phyloP scores from a whole-genome alignment of 768 basidiomycete genomes.

The Suillus placidus region DNA sequence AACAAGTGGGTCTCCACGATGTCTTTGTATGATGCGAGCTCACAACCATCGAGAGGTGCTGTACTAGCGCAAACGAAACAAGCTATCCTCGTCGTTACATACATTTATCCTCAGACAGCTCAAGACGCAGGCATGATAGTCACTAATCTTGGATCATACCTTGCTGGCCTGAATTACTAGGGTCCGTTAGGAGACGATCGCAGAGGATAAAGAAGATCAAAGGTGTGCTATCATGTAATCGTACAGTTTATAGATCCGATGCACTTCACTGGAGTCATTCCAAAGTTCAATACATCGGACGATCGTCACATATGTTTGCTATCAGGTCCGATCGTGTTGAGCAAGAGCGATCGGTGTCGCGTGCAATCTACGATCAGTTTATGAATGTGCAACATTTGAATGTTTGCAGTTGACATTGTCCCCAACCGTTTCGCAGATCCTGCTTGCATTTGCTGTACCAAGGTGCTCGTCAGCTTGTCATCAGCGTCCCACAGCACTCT shows the following conservation, averaged over 20 bases:
- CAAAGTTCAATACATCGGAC: background rate
- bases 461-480: background rate
- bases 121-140: slow-evolving; percentile 67
- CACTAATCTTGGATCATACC: slow-evolving; percentile 76
- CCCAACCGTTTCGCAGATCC: background rate
- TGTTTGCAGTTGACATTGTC: background rate
- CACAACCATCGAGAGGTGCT: slow-evolving; percentile 59
- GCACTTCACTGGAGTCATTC: background rate
- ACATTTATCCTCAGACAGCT: slow-evolving; percentile 64
- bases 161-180: slow-evolving; percentile 61
- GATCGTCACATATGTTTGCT: background rate
- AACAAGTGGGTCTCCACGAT: slow-evolving; percentile 54
- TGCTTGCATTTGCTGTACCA: background rate
- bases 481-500: background rate
- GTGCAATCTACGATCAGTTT: background rate
- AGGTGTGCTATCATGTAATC: slow-evolving; percentile 9
- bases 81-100: slow-evolving; percentile 83
- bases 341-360: background rate
- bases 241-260: slow-evolving; percentile 1
- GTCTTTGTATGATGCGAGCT: background rate
- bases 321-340: background rate
- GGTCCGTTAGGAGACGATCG: slow-evolving; percentile 6
- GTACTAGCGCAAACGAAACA: slow-evolving; percentile 79
- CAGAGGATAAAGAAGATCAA: slow-evolving; percentile 6
- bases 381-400: background rate